Base-by-base conservation (phyloP, 805 yeast species). In the Sugiyamaella floridensis region DNA sequence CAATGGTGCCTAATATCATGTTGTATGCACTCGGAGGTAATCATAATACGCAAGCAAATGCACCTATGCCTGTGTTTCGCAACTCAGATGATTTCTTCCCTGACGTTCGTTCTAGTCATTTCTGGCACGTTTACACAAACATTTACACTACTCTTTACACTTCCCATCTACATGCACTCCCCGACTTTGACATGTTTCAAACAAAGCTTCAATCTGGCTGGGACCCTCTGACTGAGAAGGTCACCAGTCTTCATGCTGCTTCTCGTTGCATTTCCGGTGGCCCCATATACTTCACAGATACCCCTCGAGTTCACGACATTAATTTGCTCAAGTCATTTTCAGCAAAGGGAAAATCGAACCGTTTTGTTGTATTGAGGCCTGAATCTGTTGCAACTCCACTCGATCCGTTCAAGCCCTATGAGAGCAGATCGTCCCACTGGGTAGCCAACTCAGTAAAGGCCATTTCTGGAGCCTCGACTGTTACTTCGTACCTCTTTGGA, bases 51-150 rank as follows among this genome's bases (percentile, higher is more conserved):
- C 44, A 20, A 41, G 44, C 4, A 9, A 40, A 46, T 19, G 48
- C 46, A 22, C 56, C 61, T 5, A 57, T 51, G n/a, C 63, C 67
- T 2, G 57, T 59, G 10, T 48, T 66, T 16, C 55, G 68, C 14
- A 64, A 60, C 37, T 64, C 68, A 7, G 67, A 66, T 40, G 68
- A 65, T 45, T 65, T 63, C 45, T 65, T 64, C 56, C 68, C 68
- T 12, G 54, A 62, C 22, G 55, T 57, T 43, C 52, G 55, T 10
- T 46, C 55, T 2, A 60, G 65, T 32, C 68, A 65, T 45, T 57
- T 52, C 41, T 64, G 68, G 67, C 68, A 65, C 48, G 54, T 63
- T 12, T 64, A 59, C 47, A 54, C 61, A 48, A 64, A 64, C 53
- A 51, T 64, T 16, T 57, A 54, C 57, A 62, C 60, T 32, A 44